phyloP scores from a whole-genome alignment of 441 rosid species.

The Populus hybrid region DNA sequence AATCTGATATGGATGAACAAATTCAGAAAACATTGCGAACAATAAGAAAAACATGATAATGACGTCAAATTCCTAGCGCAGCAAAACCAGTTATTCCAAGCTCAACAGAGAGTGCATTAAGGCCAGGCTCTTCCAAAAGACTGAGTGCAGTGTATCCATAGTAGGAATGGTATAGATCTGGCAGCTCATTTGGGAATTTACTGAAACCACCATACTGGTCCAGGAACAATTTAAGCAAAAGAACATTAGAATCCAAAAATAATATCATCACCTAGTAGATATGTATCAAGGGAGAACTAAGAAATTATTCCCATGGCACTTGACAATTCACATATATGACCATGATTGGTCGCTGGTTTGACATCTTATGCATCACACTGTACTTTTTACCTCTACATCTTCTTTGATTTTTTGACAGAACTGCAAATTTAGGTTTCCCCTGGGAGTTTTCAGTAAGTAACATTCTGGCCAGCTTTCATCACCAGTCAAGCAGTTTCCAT shows the following conservation, averaged over 20 bases:
- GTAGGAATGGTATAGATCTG: constrained; percentile 86
- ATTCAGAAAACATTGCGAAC: background rate
- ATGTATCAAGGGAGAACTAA: background rate
- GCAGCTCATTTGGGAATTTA: constrained; percentile 60
- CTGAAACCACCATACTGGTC: constrained; percentile 84
- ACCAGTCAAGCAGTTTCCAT: background rate
- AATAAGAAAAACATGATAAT: background rate
- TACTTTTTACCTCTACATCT: background rate
- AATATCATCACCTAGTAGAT: background rate
- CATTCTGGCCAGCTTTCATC: background rate
- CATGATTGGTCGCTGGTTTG: background rate
- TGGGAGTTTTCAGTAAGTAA: background rate
- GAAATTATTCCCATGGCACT: background rate
- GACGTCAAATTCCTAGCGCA: constrained; percentile 39
- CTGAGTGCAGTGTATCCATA: constrained; percentile 83
- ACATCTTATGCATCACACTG: background rate
- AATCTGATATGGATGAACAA: background rate
- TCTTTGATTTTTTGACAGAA: background rate
- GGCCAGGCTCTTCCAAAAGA: constrained; percentile 74
- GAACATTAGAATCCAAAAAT: background rate
- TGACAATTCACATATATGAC: background rate
- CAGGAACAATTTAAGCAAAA: constrained; percentile 19
- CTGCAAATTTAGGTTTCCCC: background rate
- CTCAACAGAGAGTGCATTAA: constrained; percentile 64
- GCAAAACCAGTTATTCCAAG: constrained; percentile 64